Evolutionary conservation across 2,329 filamentous ascomycete species (phyloP).

Genomic region (Botrytis paeoniae): DNA sequence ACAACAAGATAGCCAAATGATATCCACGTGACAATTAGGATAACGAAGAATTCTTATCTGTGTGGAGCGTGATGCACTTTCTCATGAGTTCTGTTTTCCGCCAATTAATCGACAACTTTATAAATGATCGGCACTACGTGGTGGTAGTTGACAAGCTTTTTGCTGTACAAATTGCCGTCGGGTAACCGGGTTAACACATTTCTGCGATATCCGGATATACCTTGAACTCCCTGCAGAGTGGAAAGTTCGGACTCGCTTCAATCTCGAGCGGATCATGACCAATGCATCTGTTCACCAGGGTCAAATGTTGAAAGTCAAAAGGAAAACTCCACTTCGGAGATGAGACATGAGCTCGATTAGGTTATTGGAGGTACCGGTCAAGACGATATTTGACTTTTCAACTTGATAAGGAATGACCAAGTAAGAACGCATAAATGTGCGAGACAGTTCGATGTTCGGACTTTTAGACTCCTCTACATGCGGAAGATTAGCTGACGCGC

Average conservation of each 20-base stretch:
- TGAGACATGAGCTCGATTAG: neutral
- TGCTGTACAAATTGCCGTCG: neutral
- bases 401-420: neutral
- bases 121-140: neutral
- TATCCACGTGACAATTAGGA: neutral
- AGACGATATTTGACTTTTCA: neutral
- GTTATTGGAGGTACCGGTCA: too few species aligned
- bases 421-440: neutral
- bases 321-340: neutral
- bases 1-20: neutral
- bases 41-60: neutral
- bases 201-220: neutral
- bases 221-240: neutral
- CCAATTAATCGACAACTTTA: neutral
- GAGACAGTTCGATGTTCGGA: neutral
- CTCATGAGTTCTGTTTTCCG: neutral
- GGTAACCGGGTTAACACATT: neutral
- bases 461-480: neutral
- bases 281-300: neutral
- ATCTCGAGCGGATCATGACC: neutral
- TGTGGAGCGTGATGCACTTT: neutral
- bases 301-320: neutral
- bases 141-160: neutral
- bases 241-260: neutral
- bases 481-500: neutral